Evolutionary conservation across 73 alveolate species (phyloP), one percentile per base, ranked within the genome.

Genomic region (Strombidium stylifer): DNA sequence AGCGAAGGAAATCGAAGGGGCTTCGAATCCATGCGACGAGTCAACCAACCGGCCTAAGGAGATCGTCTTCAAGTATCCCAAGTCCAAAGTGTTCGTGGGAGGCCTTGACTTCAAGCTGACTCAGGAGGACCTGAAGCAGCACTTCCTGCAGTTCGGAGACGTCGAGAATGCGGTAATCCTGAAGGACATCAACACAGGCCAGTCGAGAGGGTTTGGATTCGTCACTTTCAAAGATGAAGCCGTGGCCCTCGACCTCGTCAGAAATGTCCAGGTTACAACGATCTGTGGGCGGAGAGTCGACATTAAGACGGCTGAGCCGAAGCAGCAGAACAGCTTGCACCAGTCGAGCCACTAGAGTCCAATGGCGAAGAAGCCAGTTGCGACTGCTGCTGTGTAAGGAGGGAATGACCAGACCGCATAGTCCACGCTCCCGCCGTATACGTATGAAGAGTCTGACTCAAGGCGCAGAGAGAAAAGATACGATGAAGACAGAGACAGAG

Each of bases 161-260:
- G 93, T 87, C 1, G 54, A 47, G 39, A 93, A 87, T 44, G 96
- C 92, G 15, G 79, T 79, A 28, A 87, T 87, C n/a, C 73, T 82
- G 25, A 82, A 82, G 51, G 91, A 87, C 60, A 67, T 64, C 36
- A 53, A 64, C 58, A 82, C 91, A 28, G 86, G 84, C 37, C 68
- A 74, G 14, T 69, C 89, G 25, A 68, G 96, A 53, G 84, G 96
- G 1, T 87, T 87, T 62, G 96, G 96, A 21, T 87, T 87, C 59
- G 96, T 87, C 12, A 75, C 91, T 54, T 87, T 87, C 82, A 90
- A 87, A 61, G 81, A 77, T 55, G 77, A 46, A 32, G 80, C 82
- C 45, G 66, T 73, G 36, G 96, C 84, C 0, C 83, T 82, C 20
- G 4, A 15, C 47, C 57, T 82, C 32, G 73, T 87, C 11, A 72